Percentiles rank a stretch among this genome's conserved stretches.
These are phyloP conservation scores for Saccharomycopsis sp. DNA, from an alignment of 805 yeast species.

Conservation along the genomic window DNA sequence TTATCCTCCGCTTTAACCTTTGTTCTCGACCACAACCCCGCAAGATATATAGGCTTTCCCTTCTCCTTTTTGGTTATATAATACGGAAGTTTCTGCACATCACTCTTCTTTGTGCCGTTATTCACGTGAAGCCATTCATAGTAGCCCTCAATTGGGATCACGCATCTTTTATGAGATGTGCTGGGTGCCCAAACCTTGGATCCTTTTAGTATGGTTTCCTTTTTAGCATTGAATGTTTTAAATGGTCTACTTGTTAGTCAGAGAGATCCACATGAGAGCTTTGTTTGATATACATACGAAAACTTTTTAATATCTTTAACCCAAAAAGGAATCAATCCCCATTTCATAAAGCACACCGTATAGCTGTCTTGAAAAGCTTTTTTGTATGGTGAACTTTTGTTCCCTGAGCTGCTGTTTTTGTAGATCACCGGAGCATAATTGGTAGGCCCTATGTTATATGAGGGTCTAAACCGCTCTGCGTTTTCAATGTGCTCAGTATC, in stretches of 20 bases:
- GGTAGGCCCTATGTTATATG: slow-evolving; percentile 63
- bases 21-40: slow-evolving; percentile 42
- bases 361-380: slow-evolving; percentile 22
- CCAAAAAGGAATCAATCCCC: slow-evolving; percentile 78
- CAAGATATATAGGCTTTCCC: slow-evolving; percentile 51
- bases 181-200: slow-evolving; percentile 53
- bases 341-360: slow-evolving; percentile 51
- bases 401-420: slow-evolving; percentile 19
- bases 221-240: slow-evolving; percentile 67
- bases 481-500: background rate
- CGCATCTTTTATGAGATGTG: slow-evolving; percentile 45
- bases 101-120: slow-evolving; percentile 26
- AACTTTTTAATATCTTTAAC: slow-evolving; percentile 34
- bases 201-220: slow-evolving; percentile 47
- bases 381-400: background rate
- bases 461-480: slow-evolving; percentile 25
- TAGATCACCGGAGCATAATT: slow-evolving; percentile 37
- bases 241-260: slow-evolving; percentile 24
- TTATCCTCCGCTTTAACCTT: slow-evolving; percentile 11
- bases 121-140: slow-evolving; percentile 61
- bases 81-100: slow-evolving; percentile 50
- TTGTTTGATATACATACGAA: slow-evolving; percentile 9
- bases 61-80: slow-evolving; percentile 48
- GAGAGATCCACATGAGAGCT: background rate
- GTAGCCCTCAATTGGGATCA: slow-evolving; percentile 76